Base-by-base conservation (phyloP, 306 rosid genomes). In the Sechiopsis laciniata region DNA sequence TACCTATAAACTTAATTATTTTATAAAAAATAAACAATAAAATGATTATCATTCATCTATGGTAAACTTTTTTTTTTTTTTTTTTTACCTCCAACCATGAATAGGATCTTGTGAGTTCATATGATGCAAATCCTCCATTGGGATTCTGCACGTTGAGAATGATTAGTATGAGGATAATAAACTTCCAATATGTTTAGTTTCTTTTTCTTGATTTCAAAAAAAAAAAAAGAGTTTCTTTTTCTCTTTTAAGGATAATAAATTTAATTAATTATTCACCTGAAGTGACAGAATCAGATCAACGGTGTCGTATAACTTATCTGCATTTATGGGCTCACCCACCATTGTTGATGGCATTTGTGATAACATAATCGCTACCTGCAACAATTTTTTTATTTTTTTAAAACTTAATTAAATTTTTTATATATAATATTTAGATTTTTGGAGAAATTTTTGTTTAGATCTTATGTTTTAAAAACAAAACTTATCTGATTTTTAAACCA, bases 81-180 rank as follows among this genome's bases (percentile, higher is more conserved):
- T 48, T 11, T 15, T 29, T 58, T 77, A 86, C 97, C 95, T 91
- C 95, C 54, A 88, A 21, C 92, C 89, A 91, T 63, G 82, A 73
- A 50, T 82, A 84, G 6, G 95, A 91, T 87, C 97, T 87, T 50
- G 97, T 91, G 76, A 84, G 95, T 76, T 91, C 97, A 75, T 91
- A 91, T 21, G 97, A 85, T 52, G 95, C 92, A 77, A 84, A 91
- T 7, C 97, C 97, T 8, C 96, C 96, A 56, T 67, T 87, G 13
- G n/a, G 59, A 73, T 88, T 90, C 91, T 90, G 85, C 26, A 74
- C 5, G 20, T 37, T 15, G 10, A 64, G 2, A 19, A 15, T 35
- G 14, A 19, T 56, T 15, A 3, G 1, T 26, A 26, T 26, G 2
- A 26, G 8, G 12, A 24, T 22, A 22, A 24, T 13, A n/a, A 7